These are phyloP conservation scores for Eustoma russellianum DNA, from an alignment of 257 asterid genomes.

Conservation along the genomic window DNA sequence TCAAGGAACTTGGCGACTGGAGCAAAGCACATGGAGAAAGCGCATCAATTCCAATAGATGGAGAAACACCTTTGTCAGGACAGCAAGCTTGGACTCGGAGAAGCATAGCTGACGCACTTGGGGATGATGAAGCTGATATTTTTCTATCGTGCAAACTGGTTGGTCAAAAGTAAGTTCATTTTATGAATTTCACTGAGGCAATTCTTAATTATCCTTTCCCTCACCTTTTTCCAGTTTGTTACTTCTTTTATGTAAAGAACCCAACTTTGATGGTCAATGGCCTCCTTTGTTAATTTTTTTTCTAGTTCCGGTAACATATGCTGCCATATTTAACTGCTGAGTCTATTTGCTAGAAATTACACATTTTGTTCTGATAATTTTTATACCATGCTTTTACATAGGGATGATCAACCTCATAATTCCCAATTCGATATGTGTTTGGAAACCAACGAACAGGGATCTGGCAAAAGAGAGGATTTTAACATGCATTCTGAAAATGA, in stretches of 20 bases:
- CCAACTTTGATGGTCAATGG: too few relatives aligned
- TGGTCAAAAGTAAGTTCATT: conserved; percentile 15
- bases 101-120: conserved; percentile 93
- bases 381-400: conserved; percentile 12
- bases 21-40: conserved; percentile 29
- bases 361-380: too few relatives aligned
- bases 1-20: conserved; percentile 50
- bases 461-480: conserved; percentile 26
- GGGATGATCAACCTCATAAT: conserved; percentile 24
- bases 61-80: conserved; percentile 37
- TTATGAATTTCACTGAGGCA: not conserved
- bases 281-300: too few relatives aligned
- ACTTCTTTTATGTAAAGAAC: not conserved
- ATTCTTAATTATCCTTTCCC: not conserved
- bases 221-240: not conserved
- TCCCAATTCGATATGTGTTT: conserved; percentile 7
- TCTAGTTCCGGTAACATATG: not conserved
- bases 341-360: too few relatives aligned
- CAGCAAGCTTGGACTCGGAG: conserved; percentile 51
- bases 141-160: conserved; percentile 19
- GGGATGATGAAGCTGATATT: conserved; percentile 77
- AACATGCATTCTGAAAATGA: conserved; percentile 17
- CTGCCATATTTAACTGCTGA: too few relatives aligned
- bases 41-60: conserved; percentile 23
- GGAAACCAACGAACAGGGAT: conserved; percentile 23